Conservation (phyloP, 495 filamentous ascomycete species). For the Amphirosellinia nigrospora region DNA sequence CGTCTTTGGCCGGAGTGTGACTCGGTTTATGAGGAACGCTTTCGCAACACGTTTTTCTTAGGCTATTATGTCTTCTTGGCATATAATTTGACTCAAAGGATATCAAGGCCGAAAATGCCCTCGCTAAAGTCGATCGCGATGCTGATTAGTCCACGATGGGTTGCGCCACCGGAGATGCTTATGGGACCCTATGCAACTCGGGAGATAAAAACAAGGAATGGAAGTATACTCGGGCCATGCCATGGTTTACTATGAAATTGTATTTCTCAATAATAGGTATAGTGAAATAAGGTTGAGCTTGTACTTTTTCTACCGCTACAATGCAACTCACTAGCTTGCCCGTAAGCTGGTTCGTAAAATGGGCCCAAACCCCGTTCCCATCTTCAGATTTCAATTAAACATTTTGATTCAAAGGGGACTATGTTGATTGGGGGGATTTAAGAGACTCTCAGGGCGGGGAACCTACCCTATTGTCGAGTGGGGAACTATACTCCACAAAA, state of each 20-base stretch:
- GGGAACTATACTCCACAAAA: not conserved
- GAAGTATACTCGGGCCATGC: not conserved
- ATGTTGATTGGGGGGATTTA: no score
- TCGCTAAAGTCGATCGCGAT: not conserved
- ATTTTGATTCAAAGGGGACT: no score
- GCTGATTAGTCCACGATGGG: not conserved
- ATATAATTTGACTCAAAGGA: not conserved
- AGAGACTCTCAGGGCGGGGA: constrained; percentile 3
- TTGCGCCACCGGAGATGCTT: not conserved
- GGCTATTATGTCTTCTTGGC: not conserved
- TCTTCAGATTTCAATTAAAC: no score
- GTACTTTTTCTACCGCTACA: not conserved
- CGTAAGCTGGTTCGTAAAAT: no score
- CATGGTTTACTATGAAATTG: not conserved
- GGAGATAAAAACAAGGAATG: not conserved
- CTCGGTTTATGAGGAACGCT: not conserved
- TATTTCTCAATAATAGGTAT: not conserved
- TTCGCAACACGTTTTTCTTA: not conserved
- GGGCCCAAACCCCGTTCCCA: no score
- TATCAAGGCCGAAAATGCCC: not conserved
- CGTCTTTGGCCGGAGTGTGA: no score
- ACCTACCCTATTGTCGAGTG: constrained; percentile 8
- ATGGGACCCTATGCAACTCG: not conserved
- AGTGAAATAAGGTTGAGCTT: not conserved
- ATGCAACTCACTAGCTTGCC: not conserved